Conservation (phyloP, 176 grass and related monocot species). For the Tillandsia leiboldiana region DNA sequence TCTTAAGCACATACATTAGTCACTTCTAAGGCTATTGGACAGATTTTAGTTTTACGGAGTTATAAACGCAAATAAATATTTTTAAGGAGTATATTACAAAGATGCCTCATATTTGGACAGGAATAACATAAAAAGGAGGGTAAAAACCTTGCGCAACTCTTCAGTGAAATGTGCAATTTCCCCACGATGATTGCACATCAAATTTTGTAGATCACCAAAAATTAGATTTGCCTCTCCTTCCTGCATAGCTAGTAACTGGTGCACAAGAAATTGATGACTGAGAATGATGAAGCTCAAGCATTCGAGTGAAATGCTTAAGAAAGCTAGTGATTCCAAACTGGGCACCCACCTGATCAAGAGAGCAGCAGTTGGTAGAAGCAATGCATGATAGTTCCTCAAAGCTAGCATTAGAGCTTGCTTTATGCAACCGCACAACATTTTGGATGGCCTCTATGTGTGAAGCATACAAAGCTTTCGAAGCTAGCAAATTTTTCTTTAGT, state of each 20-base stretch:
- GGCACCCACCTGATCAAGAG: constrained; percentile 66
- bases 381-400: constrained; percentile 71
- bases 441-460: constrained; percentile 83
- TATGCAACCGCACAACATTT: constrained; percentile 86
- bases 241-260: constrained; percentile 65
- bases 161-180: constrained; percentile 67
- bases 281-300: constrained; percentile 13
- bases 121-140: constrained; percentile 11
- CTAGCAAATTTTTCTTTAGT: constrained; percentile 71
- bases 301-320: neutral
- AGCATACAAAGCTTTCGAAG: constrained; percentile 64
- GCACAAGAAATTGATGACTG: neutral
- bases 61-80: too few relatives aligned
- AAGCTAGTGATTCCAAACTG: neutral
- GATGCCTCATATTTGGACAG: neutral
- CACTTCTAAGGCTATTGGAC: too few relatives aligned
- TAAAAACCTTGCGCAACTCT: constrained; percentile 69
- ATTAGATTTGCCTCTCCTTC: constrained; percentile 54
- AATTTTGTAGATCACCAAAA: constrained; percentile 55
- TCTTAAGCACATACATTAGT: too few relatives aligned
- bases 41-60: too few relatives aligned
- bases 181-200: constrained; percentile 53
- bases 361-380: constrained; percentile 54
- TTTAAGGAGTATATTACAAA: neutral
- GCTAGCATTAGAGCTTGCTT: constrained; percentile 57